Conservation (phyloP, 768 basidiomycete species). For the Mrakia blollopis region DNA sequence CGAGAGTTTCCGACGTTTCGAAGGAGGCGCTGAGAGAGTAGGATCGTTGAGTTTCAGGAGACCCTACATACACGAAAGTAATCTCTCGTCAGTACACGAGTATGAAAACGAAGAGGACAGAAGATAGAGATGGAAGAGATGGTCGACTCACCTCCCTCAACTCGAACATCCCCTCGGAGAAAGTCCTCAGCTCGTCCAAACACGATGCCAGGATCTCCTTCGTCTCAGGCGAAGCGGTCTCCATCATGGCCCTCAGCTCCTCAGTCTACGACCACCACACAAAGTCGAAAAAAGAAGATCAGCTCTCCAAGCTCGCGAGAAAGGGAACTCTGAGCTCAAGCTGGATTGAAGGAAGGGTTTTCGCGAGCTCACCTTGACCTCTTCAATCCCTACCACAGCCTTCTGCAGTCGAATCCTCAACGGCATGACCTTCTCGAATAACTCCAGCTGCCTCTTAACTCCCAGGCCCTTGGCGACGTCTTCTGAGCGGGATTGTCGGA, state of each 20-base stretch:
- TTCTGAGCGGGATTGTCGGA: slow-evolving; percentile 28
- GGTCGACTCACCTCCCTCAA: slow-evolving; percentile 22
- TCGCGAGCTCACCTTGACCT: slow-evolving; percentile 5
- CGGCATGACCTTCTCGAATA: slow-evolving; percentile 28
- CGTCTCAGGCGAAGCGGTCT: neutral
- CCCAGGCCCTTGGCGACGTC: slow-evolving; percentile 31
- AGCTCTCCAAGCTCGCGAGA: neutral
- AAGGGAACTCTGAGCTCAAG: neutral
- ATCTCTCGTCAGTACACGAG: neutral
- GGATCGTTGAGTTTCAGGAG: slow-evolving; percentile 20
- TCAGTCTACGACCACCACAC: neutral
- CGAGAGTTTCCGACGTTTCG: slow-evolving; percentile 29
- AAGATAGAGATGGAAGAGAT: neutral
- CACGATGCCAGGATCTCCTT: slow-evolving; percentile 22
- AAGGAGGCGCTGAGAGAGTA: slow-evolving; percentile 4
- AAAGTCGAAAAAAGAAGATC: neutral
- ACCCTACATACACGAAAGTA: neutral
- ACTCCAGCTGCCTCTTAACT: slow-evolving; percentile 30
- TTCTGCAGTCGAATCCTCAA: slow-evolving; percentile 31
- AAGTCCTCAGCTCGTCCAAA: slow-evolving; percentile 17
- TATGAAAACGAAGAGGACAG: neutral
- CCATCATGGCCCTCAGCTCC: neutral
- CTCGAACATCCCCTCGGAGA: slow-evolving; percentile 32
- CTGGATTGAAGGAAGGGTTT: too few relatives aligned
- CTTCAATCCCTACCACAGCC: slow-evolving; percentile 18